Evolutionary conservation across 2,329 filamentous ascomycete species (phyloP), one percentile per base, ranked within the genome.

Genomic region (Fusarium cyanostomum): DNA sequence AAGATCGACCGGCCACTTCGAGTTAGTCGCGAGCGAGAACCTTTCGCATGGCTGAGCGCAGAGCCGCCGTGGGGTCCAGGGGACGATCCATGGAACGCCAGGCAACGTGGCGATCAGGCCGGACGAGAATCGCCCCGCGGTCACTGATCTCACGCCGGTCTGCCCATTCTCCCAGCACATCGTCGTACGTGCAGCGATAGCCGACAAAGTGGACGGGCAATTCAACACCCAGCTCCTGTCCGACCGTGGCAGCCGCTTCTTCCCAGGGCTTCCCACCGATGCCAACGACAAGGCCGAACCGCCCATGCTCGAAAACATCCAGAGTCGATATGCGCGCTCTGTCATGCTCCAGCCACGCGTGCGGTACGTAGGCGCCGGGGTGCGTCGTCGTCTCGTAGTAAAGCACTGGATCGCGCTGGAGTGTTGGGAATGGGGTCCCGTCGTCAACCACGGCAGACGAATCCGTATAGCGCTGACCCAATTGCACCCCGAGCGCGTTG

Each of bases 81-180:
- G 54, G 58, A 5, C 58, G 42, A 43, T 46, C 54, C 13, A 39
- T 15, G 5, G 55, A 50, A n/a, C 83, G 75, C 85, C 85, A 88
- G 3, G 80, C 82, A 7, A 88, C 80, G 62, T 85, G 85, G 15
- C 82, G 74, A 75, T 89, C 87, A 1, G 87, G 86, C 7, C 86
- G 74, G 8, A 85, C 80, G 16, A 89, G 75, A n/a, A 89, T 78
- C 64, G 80, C 84, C 1, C 87, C 86, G 56, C 83, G 80, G 58
- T 88, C 86, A 18, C 80, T 79, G 3, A 89, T 78, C 46, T 83
- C 84, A 9, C 84, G 77, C 53, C 78, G 73, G 38, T 73, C 74
- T 6, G 77, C 79, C 87, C 86, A 90, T 52, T 87, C 84, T 50
- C 81, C 81, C 71, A 89, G 87, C 0, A 86, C 78, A 68, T 89